Conservation (phyloP, 345 rosid species). For the Salix koriyanagi region DNA sequence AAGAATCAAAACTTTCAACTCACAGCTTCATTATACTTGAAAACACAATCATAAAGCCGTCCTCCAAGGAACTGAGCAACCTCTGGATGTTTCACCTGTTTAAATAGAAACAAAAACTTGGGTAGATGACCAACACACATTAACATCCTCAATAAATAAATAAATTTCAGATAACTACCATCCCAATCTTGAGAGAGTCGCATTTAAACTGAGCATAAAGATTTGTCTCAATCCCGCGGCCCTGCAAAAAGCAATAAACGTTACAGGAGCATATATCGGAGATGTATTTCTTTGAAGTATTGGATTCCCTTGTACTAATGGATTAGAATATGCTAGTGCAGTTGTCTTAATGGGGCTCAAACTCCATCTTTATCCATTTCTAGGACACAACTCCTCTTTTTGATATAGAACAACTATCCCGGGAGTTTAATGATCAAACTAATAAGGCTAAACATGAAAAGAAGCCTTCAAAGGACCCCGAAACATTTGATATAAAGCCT, state of each 20-base stretch:
- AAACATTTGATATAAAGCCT: too few species aligned
- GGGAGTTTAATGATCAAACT: too few species aligned
- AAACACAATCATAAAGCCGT: constrained; percentile 90
- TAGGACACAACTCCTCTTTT: background rate
- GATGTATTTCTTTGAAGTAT: background rate
- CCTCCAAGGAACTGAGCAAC: constrained; percentile 99
- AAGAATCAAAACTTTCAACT: constrained; percentile 16
- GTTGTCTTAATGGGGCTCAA: background rate
- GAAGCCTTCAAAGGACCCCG: too few species aligned
- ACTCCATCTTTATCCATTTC: background rate
- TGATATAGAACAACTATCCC: background rate
- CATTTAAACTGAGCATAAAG: constrained; percentile 95
- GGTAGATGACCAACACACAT: background rate
- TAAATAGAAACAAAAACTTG: background rate
- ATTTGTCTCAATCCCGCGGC: constrained; percentile 97
- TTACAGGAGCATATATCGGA: background rate
- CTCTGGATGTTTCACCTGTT: constrained; percentile 93
- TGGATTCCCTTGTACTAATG: background rate
- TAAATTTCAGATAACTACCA: constrained; percentile 45
- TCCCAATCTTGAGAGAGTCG: constrained; percentile 93
- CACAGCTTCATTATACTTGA: constrained; percentile 74
- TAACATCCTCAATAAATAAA: background rate
- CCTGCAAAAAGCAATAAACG: constrained; percentile 46
- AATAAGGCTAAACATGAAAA: too few species aligned
- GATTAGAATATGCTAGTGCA: background rate